A percentile compares a stretch with the other conserved stretches of the same genome.
Conservation (phyloP, 345 rosid species). For the Euphorbia peplus region DNA sequence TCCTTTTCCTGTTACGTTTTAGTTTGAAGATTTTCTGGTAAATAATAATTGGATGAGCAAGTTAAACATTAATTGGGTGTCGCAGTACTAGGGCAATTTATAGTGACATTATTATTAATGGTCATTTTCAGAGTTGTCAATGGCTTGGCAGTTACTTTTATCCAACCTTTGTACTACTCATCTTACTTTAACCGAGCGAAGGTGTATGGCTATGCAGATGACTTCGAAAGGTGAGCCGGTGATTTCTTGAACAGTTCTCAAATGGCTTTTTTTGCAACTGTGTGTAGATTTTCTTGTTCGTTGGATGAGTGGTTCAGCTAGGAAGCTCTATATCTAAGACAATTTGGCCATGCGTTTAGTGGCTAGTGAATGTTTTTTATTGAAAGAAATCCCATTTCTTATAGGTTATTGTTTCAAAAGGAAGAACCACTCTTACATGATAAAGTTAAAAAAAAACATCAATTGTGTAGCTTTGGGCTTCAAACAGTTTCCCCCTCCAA, state of each 20-base stretch:
- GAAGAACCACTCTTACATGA: not conserved
- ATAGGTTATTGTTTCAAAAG: not conserved
- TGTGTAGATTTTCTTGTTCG: not conserved
- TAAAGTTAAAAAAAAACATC: not conserved
- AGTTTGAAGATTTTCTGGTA: not conserved
- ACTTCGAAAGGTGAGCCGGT: conserved; percentile 71
- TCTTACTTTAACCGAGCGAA: conserved; percentile 67
- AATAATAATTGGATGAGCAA: conserved; percentile 5
- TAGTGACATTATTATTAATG: conserved; percentile 10
- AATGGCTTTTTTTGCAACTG: not conserved
- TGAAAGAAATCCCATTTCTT: not conserved
- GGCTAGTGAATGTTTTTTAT: not conserved
- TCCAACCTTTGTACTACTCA: conserved; percentile 59
- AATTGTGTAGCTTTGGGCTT: not conserved
- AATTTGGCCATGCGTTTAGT: not conserved
- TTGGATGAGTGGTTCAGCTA: not conserved
- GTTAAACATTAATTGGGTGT: not conserved
- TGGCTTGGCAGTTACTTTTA: conserved; percentile 77
- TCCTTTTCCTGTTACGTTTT: conserved; percentile 8
- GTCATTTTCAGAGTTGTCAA: conserved; percentile 49
- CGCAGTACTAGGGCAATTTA: conserved; percentile 2
- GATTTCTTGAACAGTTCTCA: conserved; percentile 12
- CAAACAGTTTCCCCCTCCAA: not conserved
- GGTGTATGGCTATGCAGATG: conserved; percentile 69
- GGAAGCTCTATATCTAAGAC: not conserved